These are phyloP conservation scores for Anthracocystis setariae DNA, from an alignment of 1,284 basidiomycete genomes.

Conservation along the genomic window DNA sequence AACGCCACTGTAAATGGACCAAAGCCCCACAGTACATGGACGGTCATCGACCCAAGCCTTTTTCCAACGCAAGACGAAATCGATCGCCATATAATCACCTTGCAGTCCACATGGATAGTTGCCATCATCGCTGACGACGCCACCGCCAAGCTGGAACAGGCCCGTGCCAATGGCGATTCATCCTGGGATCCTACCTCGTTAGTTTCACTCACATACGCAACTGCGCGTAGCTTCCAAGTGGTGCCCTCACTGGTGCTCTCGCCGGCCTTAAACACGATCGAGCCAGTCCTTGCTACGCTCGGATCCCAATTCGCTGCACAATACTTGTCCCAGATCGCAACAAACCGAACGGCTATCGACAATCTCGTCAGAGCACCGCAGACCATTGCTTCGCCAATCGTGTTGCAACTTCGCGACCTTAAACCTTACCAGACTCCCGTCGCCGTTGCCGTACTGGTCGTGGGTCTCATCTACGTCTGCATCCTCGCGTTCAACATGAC, in stretches of 20 bases:
- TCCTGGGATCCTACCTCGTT: slow-evolving; percentile 50
- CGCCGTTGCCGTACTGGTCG: slow-evolving; percentile 77
- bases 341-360: slow-evolving; percentile 42
- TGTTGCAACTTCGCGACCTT: slow-evolving; percentile 73
- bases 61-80: slow-evolving; percentile 40
- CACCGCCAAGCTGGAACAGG: slow-evolving; percentile 42
- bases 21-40: slow-evolving; percentile 57
- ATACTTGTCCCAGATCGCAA: slow-evolving; percentile 34
- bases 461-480: slow-evolving; percentile 79
- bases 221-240: slow-evolving; percentile 51
- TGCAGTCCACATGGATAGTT: slow-evolving; percentile 35
- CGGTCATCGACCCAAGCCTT: slow-evolving; percentile 25
- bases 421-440: slow-evolving; percentile 78
- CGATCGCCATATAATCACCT: slow-evolving; percentile 50
- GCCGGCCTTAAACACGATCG: slow-evolving; percentile 34
- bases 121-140: slow-evolving; percentile 52
- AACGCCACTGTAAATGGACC: slow-evolving; percentile 44
- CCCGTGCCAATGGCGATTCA: slow-evolving; percentile 53
- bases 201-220: slow-evolving; percentile 49
- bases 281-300: slow-evolving; percentile 28
- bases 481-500: slow-evolving; percentile 70
- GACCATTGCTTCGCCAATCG: slow-evolving; percentile 73
- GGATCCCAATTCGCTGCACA: slow-evolving; percentile 29
- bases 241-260: slow-evolving; percentile 43
- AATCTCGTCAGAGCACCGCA: slow-evolving; percentile 72